Percentiles rank a stretch among this genome's conserved stretches.
phyloP scores from a whole-genome alignment of 2,329 filamentous ascomycete species.

The Fusarium mangiferae region DNA sequence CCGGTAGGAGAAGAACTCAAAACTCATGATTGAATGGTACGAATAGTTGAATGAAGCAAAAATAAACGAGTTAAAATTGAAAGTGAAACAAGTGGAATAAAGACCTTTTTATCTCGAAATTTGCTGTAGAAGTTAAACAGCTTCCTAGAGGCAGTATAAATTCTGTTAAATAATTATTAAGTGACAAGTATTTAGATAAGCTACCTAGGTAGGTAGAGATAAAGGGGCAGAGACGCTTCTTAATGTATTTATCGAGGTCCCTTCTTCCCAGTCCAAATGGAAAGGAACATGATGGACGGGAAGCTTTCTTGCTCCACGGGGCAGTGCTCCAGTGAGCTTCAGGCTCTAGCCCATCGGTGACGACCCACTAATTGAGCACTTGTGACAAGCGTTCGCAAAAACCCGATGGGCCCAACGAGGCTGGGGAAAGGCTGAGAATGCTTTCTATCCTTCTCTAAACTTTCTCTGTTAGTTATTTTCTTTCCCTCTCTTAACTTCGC shows the following conservation, averaged over 20 bases:
- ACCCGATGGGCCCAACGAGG: slow-evolving; percentile 33
- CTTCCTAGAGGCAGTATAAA: not conserved
- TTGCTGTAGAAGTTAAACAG: not conserved
- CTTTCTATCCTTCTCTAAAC: not conserved
- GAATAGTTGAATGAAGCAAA: not conserved
- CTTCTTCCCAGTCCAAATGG: not conserved
- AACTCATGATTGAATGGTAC: not conserved
- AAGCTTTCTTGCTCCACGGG: not conserved
- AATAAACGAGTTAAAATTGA: not conserved
- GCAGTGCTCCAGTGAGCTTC: slow-evolving; percentile 7
- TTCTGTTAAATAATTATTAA: not conserved
- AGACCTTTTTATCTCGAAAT: not conserved
- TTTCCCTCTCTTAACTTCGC: not conserved
- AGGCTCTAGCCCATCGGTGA: slow-evolving; percentile 1
- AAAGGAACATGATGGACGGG: not conserved
- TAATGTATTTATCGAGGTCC: not conserved
- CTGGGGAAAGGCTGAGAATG: slow-evolving; percentile 42
- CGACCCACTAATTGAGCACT: slow-evolving; percentile 12
- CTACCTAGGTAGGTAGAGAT: not conserved
- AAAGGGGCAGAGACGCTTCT: not conserved
- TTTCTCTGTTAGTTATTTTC: not conserved
- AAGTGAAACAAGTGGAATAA: not conserved
- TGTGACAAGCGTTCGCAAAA: slow-evolving; percentile 9
- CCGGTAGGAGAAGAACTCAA: not conserved
- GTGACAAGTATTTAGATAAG: not conserved